Evolutionary conservation across 352 stramenopile species (phyloP).

Genomic region (Phytophthora aleatoria): DNA sequence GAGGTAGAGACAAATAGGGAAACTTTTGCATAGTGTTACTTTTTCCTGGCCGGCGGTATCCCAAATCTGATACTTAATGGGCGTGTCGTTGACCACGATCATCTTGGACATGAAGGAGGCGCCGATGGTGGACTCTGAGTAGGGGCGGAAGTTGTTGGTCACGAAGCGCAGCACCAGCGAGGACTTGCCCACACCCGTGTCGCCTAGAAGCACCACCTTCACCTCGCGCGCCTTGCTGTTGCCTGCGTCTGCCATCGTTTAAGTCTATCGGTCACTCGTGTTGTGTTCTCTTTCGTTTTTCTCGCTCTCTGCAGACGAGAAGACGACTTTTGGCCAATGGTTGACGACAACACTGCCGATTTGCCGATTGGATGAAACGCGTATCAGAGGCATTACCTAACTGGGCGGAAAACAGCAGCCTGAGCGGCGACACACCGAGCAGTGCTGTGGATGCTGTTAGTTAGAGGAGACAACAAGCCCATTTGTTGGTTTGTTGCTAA

Average conservation of each 20-base stretch:
- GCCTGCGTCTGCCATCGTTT: slow-evolving; percentile 55
- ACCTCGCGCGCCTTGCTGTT: slow-evolving; percentile 84
- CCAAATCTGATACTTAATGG: slow-evolving; percentile 98
- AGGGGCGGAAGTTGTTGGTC: slow-evolving; percentile 96
- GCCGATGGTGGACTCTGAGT: slow-evolving; percentile 97
- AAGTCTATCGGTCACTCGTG: slow-evolving; percentile 13
- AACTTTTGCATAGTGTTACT: slow-evolving; percentile 32
- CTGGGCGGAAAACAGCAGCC: slow-evolving; percentile 2
- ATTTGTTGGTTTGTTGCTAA: no score
- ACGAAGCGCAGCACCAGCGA: slow-evolving; percentile 97
- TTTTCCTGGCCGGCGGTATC: slow-evolving; percentile 98
- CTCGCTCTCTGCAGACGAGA: slow-evolving; percentile 10
- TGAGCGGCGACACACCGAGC: slow-evolving; percentile 7
- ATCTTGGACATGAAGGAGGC: slow-evolving; percentile 98
- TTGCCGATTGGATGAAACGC: slow-evolving; percentile 15
- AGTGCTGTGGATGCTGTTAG: neutral
- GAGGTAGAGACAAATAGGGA: slow-evolving; percentile 4
- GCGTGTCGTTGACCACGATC: slow-evolving; percentile 91
- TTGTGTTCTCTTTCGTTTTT: slow-evolving; percentile 23
- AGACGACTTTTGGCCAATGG: slow-evolving; percentile 2
- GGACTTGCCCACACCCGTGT: slow-evolving; percentile 96
- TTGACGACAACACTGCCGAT: neutral
- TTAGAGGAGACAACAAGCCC: neutral
- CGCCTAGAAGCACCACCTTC: slow-evolving; percentile 92
- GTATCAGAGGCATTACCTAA: slow-evolving; percentile 20